A percentile compares a stretch with the other conserved stretches of the same genome.
Evolutionary conservation across 495 filamentous ascomycete genomes (phyloP).

Genomic region (Neurospora sp.): DNA sequence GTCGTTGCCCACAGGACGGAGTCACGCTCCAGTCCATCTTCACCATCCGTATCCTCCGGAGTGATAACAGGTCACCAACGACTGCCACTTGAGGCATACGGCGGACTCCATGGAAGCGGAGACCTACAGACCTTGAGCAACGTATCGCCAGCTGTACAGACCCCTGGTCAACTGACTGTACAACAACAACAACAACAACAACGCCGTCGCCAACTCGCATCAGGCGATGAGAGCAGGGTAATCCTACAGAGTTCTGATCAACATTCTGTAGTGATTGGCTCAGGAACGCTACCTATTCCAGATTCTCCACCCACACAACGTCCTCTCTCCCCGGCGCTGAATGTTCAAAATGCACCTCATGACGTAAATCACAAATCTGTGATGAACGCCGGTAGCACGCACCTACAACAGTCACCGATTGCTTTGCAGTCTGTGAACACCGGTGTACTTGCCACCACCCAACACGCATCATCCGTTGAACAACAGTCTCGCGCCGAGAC

Average conservation of each 20-base stretch:
- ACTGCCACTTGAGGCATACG: not conserved
- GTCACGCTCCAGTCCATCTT: constrained; percentile 8
- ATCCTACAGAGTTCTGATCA: not conserved
- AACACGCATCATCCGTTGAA: not conserved
- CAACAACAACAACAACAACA: not conserved
- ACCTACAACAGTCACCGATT: not conserved
- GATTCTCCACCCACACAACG: not conserved
- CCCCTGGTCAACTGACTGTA: not conserved
- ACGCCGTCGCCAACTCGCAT: not conserved
- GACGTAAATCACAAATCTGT: not conserved
- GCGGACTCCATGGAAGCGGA: not conserved
- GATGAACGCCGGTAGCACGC: not conserved
- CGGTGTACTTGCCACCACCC: not conserved
- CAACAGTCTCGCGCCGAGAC: not conserved
- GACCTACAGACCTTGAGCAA: not conserved
- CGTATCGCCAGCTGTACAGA: not conserved
- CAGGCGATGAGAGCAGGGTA: not conserved
- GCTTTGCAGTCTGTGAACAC: not conserved
- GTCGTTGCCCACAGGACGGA: constrained; percentile 3
- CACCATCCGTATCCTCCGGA: not conserved
- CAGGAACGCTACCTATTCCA: not conserved
- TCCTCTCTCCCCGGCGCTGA: not conserved
- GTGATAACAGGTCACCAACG: not conserved
- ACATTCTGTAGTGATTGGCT: not conserved
- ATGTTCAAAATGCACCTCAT: not conserved